Conservation (phyloP, 2,329 filamentous ascomycete genomes). For the Hymenoscyphus albidus region DNA sequence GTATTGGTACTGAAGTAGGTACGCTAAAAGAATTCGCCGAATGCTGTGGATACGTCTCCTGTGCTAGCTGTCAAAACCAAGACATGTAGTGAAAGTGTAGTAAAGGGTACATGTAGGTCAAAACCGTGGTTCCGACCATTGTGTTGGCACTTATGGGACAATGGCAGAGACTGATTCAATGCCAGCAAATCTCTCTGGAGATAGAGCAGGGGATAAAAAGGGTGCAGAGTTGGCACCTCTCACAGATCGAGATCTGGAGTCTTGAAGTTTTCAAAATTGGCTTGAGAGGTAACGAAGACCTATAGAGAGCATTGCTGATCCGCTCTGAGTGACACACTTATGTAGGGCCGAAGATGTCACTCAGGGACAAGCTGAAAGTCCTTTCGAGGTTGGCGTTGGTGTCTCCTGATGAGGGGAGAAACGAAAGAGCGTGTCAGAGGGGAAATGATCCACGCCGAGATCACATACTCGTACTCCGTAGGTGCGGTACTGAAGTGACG, state of each 20-base stretch:
- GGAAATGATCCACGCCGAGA: background rate
- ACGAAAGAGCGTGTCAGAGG: background rate
- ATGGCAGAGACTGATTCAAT: background rate
- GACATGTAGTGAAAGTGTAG: background rate
- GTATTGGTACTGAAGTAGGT: background rate
- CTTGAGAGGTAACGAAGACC: background rate
- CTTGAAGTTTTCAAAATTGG: background rate
- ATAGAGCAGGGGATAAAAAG: background rate
- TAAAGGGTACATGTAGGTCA: background rate
- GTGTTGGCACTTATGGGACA: background rate
- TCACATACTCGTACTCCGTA: background rate
- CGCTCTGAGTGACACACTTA: background rate
- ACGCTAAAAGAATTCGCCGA: background rate
- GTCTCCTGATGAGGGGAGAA: background rate
- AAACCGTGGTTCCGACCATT: background rate
- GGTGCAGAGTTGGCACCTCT: background rate
- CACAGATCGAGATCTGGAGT: background rate
- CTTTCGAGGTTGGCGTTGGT: background rate
- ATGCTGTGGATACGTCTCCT: background rate
- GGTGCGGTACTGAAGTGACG: background rate
- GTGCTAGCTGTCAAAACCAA: background rate
- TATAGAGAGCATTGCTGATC: background rate
- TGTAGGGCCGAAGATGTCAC: background rate
- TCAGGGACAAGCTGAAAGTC: background rate
- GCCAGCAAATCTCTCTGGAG: background rate